Evolutionary conservation across 495 filamentous ascomycete genomes (phyloP).

Genomic region (Staphylotrichum longicolle): DNA sequence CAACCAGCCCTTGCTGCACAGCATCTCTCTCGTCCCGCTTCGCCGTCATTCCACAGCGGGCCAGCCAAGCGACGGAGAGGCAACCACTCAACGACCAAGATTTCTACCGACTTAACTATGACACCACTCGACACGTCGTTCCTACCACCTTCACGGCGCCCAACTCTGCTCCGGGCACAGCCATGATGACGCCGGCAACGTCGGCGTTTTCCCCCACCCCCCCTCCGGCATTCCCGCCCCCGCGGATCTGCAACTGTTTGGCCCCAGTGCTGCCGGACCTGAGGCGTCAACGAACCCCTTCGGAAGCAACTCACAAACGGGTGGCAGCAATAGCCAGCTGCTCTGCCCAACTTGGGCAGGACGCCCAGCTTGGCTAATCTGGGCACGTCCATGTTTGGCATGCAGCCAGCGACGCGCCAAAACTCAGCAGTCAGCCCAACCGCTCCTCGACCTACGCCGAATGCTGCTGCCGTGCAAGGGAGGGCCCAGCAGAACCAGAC

Average conservation of each 20-base stretch:
- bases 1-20: constrained; percentile 8
- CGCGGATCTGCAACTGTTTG: constrained; percentile 30
- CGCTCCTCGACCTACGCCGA: constrained; percentile 45
- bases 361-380: constrained; percentile 58
- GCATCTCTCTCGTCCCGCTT: constrained; percentile 16
- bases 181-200: constrained; percentile 36
- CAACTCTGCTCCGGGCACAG: constrained; percentile 38
- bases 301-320: constrained; percentile 61
- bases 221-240: constrained; percentile 42
- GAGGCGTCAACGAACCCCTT: constrained; percentile 44
- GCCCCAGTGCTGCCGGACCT: constrained; percentile 22
- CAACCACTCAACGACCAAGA: constrained; percentile 57
- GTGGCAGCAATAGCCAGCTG: constrained; percentile 52
- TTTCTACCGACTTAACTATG: constrained; percentile 75
- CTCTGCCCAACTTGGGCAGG: constrained; percentile 52
- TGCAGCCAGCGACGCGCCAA: constrained; percentile 62
- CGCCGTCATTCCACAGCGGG: constrained; percentile 12
- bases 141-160: constrained; percentile 26
- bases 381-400: constrained; percentile 57
- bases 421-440: constrained; percentile 53
- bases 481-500: neutral
- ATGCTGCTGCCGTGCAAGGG: constrained; percentile 3
- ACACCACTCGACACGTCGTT: constrained; percentile 65
- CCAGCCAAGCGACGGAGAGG: constrained; percentile 69
- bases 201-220: constrained; percentile 45